These are phyloP conservation scores for Mycosphaerella arachidis DNA, from an alignment of 2,329 filamentous ascomycete genomes.

Conservation along the genomic window DNA sequence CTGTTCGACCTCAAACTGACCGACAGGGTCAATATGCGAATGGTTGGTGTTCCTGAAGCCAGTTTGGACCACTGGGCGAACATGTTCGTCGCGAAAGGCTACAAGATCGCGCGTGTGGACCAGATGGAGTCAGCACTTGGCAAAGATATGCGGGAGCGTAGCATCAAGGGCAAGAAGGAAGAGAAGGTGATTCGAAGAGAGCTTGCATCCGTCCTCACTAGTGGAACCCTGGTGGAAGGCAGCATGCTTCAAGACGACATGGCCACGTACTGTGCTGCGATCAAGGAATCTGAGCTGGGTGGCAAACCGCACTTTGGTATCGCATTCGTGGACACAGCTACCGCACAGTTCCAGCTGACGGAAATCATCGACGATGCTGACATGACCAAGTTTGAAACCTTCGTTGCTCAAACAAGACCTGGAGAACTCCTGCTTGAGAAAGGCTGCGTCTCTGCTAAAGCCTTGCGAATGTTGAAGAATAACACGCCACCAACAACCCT, in stretches of 20 bases:
- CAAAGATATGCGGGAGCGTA: slow-evolving; percentile 98
- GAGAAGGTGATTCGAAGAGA: slow-evolving; percentile 94
- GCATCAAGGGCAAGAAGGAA: slow-evolving; percentile 62
- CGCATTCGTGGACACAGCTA: slow-evolving; percentile 91
- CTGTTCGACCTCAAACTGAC: slow-evolving; percentile 97
- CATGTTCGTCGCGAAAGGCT: slow-evolving; percentile 96
- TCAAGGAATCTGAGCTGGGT: slow-evolving; percentile 68
- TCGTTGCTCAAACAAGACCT: slow-evolving; percentile 86
- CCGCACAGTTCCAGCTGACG: slow-evolving; percentile 89
- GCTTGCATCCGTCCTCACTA: slow-evolving; percentile 83
- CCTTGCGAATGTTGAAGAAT: slow-evolving; percentile 88
- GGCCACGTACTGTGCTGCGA: slow-evolving; percentile 91
- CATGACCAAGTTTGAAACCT: slow-evolving; percentile 93
- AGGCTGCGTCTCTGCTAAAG: slow-evolving; percentile 72
- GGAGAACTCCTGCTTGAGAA: slow-evolving; percentile 89
- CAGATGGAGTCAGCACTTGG: slow-evolving; percentile 93
- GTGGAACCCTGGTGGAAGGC: slow-evolving; percentile 88
- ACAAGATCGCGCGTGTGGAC: slow-evolving; percentile 93
- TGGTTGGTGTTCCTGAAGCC: slow-evolving; percentile 96
- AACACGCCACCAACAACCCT: slow-evolving; percentile 89
- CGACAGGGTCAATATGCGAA: slow-evolving; percentile 97
- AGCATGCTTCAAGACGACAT: slow-evolving; percentile 98
- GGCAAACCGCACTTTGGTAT: slow-evolving; percentile 82
- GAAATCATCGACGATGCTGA: slow-evolving; percentile 89
- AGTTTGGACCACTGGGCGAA: slow-evolving; percentile 97